Conservation (phyloP, 257 asterid species). For the Nemophila menziesii region DNA sequence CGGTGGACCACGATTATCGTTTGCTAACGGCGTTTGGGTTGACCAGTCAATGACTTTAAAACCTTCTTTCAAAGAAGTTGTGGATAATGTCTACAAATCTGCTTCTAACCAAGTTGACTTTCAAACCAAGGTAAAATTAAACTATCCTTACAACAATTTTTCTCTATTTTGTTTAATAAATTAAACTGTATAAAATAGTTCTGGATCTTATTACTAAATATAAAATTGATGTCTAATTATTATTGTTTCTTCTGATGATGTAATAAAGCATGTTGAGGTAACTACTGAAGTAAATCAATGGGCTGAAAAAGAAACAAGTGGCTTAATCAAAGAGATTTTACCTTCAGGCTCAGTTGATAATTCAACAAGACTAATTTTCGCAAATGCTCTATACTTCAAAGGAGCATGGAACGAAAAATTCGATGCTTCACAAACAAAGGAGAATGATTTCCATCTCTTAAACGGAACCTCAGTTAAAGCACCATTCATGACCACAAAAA, state of each 20-base stretch:
- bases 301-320: constrained; percentile 26
- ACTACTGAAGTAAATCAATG: constrained; percentile 25
- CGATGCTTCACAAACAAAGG: constrained; percentile 18
- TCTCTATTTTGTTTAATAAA: no score
- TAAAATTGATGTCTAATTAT: no score
- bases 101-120: constrained; percentile 27
- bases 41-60: constrained; percentile 29
- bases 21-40: constrained; percentile 31
- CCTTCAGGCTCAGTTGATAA: constrained; percentile 18
- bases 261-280: constrained; percentile 19
- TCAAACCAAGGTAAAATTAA: constrained; percentile 19
- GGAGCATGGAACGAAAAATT: constrained; percentile 28
- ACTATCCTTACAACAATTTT: background rate
- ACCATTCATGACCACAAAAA: constrained; percentile 28
- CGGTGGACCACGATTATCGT: constrained; percentile 29
- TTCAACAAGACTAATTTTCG: constrained; percentile 20
- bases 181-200: no score
- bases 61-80: constrained; percentile 20
- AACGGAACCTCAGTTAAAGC: constrained; percentile 19
- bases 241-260: background rate
- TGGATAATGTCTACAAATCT: constrained; percentile 19
- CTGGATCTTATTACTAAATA: no score
- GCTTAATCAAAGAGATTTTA: constrained; percentile 28
- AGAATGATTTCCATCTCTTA: constrained; percentile 20
- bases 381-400: constrained; percentile 29